A percentile compares a stretch with the other conserved stretches of the same genome.
Conservation (phyloP, 2,329 filamentous ascomycete genomes). For the Neoascochyta sp. region DNA sequence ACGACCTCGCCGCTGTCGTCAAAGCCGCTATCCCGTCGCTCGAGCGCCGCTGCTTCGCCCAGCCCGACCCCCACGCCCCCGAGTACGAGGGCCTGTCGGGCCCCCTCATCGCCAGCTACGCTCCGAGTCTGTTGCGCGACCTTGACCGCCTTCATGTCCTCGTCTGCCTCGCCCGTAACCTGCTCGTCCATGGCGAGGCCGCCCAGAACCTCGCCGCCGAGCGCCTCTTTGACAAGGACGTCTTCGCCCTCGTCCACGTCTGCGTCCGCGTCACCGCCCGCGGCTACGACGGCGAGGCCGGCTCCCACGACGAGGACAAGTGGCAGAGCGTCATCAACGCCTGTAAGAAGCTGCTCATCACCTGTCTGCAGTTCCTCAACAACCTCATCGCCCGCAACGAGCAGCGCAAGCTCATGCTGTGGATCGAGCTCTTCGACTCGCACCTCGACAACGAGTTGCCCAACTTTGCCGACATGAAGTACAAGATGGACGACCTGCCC, state of each 20-base stretch:
- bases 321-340: conserved; percentile 64
- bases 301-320: conserved; percentile 59
- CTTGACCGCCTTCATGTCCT: conserved; percentile 61
- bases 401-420: conserved; percentile 61
- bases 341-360: conserved; percentile 62
- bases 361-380: conserved; percentile 63
- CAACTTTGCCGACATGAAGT: conserved; percentile 38
- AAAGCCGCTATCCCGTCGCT: conserved; percentile 59
- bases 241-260: conserved; percentile 59
- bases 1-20: conserved; percentile 56
- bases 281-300: conserved; percentile 62
- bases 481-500: conserved; percentile 32
- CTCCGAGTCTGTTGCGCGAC: conserved; percentile 57
- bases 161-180: conserved; percentile 59
- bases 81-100: conserved; percentile 58
- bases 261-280: conserved; percentile 62
- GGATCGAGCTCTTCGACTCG: conserved; percentile 62
- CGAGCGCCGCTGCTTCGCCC: conserved; percentile 59
- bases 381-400: conserved; percentile 65
- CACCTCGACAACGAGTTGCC: conserved; percentile 42
- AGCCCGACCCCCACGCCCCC: conserved; percentile 54
- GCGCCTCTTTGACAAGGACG: conserved; percentile 57
- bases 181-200: conserved; percentile 57
- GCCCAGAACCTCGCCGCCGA: conserved; percentile 62
- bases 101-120: conserved; percentile 59